Conservation (phyloP, 345 rosid species). For the Sisymbrium altissimum region DNA sequence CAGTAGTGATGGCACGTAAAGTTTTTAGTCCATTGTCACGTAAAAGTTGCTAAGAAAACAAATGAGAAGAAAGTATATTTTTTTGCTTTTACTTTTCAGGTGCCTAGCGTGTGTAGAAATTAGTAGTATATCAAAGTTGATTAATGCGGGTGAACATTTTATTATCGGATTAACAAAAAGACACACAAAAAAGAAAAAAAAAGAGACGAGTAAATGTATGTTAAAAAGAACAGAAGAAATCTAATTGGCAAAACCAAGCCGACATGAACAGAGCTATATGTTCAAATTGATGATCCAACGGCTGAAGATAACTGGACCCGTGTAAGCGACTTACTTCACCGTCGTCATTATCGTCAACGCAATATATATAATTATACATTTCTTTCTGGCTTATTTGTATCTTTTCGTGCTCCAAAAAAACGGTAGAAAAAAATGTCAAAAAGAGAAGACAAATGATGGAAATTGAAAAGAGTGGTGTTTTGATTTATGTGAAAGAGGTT, state of each 20-base stretch:
- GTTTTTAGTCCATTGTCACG: slow-evolving; percentile 11
- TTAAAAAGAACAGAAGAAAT: neutral
- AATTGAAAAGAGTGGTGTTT: neutral
- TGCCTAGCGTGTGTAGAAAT: slow-evolving; percentile 12
- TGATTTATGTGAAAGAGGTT: neutral
- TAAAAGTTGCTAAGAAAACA: slow-evolving; percentile 11
- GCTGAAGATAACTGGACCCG: slow-evolving; percentile 25
- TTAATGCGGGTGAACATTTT: neutral
- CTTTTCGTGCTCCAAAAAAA: neutral
- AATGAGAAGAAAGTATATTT: neutral
- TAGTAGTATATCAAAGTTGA: neutral
- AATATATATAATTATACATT: neutral
- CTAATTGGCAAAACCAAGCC: slow-evolving; percentile 4
- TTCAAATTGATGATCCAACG: slow-evolving; percentile 27
- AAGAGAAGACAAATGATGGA: neutral
- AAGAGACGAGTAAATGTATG: neutral
- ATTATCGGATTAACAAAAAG: neutral
- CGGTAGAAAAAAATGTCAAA: neutral
- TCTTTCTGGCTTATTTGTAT: neutral
- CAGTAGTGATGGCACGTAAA: slow-evolving; percentile 20
- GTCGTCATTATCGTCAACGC: neutral
- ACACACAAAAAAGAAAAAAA: too few species aligned
- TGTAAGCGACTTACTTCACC: slow-evolving; percentile 20
- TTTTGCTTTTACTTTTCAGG: slow-evolving; percentile 25
- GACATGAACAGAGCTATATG: neutral